phyloP scores from a whole-genome alignment of 495 filamentous ascomycete genomes.

The Neurospora sp. region DNA sequence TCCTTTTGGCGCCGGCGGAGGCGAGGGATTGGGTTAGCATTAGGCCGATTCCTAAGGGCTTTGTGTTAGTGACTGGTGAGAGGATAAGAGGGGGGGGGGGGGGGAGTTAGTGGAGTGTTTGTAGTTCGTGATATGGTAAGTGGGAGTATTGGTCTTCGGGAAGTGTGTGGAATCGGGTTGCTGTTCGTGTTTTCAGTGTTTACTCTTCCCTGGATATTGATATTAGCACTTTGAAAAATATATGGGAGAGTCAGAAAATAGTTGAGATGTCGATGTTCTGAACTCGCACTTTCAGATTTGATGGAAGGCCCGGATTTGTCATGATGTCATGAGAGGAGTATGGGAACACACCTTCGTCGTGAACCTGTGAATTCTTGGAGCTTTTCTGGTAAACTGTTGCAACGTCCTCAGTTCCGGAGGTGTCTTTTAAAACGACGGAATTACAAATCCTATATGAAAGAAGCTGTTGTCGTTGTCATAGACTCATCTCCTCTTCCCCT shows the following conservation, averaged over 20 bases:
- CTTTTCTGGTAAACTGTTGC: too few species aligned
- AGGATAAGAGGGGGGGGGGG: too few species aligned
- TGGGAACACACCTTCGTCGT: background rate
- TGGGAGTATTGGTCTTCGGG: background rate
- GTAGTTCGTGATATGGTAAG: background rate
- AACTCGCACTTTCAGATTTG: background rate
- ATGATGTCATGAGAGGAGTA: background rate
- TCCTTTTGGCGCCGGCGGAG: conserved; percentile 45
- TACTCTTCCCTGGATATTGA: background rate
- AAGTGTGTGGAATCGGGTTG: background rate
- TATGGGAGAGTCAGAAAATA: background rate
- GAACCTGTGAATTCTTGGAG: background rate
- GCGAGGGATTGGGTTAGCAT: conserved; percentile 59
- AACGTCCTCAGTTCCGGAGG: too few species aligned
- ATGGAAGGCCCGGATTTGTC: background rate
- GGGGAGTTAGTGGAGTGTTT: background rate
- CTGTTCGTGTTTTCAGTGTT: background rate
- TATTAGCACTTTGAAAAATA: background rate
- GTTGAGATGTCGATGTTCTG: background rate
- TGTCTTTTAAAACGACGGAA: too few species aligned
- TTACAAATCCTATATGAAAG: background rate
- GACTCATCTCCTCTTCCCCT: background rate
- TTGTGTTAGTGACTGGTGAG: background rate
- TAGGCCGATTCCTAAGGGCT: conserved; percentile 44
- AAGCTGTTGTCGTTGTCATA: background rate